A percentile compares a stretch with the other conserved stretches of the same genome.
Evolutionary conservation across 2,329 filamentous ascomycete species (phyloP).

Genomic region (Fusarium globosum): DNA sequence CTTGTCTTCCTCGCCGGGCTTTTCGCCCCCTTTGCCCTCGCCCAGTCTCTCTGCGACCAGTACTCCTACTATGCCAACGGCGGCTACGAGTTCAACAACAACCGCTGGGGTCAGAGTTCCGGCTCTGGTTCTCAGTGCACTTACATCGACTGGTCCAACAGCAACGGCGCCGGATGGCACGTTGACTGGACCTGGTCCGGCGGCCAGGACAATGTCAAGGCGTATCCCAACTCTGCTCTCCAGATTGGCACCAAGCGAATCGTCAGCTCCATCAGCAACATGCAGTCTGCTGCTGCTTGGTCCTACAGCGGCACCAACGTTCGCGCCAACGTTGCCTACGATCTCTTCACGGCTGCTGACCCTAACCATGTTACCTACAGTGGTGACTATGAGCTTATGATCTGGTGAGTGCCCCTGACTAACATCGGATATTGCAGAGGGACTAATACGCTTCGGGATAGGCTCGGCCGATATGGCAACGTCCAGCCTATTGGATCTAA

Average conservation of each 20-base stretch:
- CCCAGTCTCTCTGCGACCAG: constrained; percentile 19
- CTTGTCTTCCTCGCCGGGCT: constrained; percentile 12
- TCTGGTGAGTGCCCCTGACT: constrained; percentile 2
- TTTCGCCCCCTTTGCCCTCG: constrained; percentile 7
- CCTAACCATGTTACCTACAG: constrained; percentile 9
- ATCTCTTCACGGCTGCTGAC: constrained; percentile 18
- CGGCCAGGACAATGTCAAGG: constrained; percentile 11
- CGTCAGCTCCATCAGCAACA: constrained; percentile 12
- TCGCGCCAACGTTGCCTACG: constrained; percentile 17
- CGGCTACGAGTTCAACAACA: constrained; percentile 24
- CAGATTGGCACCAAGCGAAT: constrained; percentile 11
- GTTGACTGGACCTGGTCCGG: constrained; percentile 18
- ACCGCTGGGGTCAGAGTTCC: constrained; percentile 17
- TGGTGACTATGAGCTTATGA: constrained; percentile 23
- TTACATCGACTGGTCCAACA: constrained; percentile 23
- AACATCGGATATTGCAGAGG: not conserved
- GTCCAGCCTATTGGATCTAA: constrained; percentile 17
- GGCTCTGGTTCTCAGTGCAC: constrained; percentile 16
- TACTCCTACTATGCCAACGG: constrained; percentile 21
- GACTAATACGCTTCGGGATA: not conserved
- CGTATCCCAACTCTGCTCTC: constrained; percentile 14
- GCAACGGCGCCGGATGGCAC: constrained; percentile 19
- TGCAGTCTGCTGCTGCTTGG: constrained; percentile 23
- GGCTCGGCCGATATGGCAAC: constrained; percentile 2
- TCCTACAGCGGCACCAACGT: constrained; percentile 20